These are phyloP conservation scores for Lodderomyces metapsilosis DNA, from an alignment of 1,139 yeast species.

Conservation along the genomic window DNA sequence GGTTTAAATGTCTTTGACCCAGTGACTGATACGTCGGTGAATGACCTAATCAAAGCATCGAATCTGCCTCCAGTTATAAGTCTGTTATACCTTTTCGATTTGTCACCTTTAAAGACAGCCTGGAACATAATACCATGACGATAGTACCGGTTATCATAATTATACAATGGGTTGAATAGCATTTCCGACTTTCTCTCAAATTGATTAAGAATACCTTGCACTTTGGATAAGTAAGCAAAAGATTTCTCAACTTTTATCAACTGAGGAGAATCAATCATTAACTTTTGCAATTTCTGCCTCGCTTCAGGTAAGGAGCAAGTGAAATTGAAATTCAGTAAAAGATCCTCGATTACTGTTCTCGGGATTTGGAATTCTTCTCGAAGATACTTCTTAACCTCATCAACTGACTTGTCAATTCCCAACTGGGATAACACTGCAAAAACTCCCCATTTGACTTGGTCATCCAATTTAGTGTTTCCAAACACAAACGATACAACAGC, in stretches of 20 bases:
- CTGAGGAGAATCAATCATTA: slow-evolving; percentile 75
- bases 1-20: slow-evolving; percentile 45
- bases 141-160: slow-evolving; percentile 78
- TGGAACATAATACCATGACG: slow-evolving; percentile 85
- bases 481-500: slow-evolving; percentile 62
- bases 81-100: slow-evolving; percentile 39
- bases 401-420: slow-evolving; percentile 66
- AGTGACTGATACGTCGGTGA: slow-evolving; percentile 37
- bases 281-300: slow-evolving; percentile 55
- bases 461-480: slow-evolving; percentile 66
- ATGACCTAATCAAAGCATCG: slow-evolving; percentile 64
- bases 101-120: slow-evolving; percentile 61
- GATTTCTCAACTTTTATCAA: slow-evolving; percentile 62
- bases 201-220: slow-evolving; percentile 51
- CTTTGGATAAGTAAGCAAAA: slow-evolving; percentile 55
- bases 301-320: slow-evolving; percentile 65
- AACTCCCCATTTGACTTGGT: slow-evolving; percentile 65
- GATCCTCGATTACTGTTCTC: slow-evolving; percentile 75
- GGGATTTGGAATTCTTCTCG: slow-evolving; percentile 74
- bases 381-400: slow-evolving; percentile 63
- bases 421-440: slow-evolving; percentile 71
- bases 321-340: slow-evolving; percentile 74
- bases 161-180: slow-evolving; percentile 68
- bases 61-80: slow-evolving; percentile 93
- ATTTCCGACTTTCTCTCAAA: slow-evolving; percentile 47